Evolutionary conservation across 2,329 filamentous ascomycete species (phyloP).

Genomic region (Fusarium goolgardi): DNA sequence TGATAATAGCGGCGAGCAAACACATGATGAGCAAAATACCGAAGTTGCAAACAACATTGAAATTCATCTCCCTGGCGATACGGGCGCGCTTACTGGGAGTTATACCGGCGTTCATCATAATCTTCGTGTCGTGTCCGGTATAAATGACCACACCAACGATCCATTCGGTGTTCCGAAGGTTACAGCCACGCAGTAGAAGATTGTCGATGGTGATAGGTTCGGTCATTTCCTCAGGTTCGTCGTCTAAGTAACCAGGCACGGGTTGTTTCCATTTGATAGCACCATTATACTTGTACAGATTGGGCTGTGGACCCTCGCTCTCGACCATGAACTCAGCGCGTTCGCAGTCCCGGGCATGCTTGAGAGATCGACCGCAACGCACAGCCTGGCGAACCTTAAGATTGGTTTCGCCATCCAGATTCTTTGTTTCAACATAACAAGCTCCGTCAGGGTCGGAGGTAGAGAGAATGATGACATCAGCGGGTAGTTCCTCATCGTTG

Average conservation of each 20-base stretch:
- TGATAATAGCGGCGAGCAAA: conserved; percentile 83
- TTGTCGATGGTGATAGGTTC: conserved; percentile 97
- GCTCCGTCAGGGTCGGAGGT: conserved; percentile 94
- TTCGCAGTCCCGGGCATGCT: conserved; percentile 93
- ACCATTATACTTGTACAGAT: conserved; percentile 94
- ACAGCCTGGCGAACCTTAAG: conserved; percentile 93
- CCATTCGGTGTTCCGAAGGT: conserved; percentile 96
- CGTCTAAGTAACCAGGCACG: conserved; percentile 70
- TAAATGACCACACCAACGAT: conserved; percentile 91
- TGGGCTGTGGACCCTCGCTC: conserved; percentile 90
- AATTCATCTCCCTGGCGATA: conserved; percentile 93
- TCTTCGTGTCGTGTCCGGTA: conserved; percentile 96
- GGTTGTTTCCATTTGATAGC: conserved; percentile 87
- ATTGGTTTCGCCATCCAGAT: conserved; percentile 97
- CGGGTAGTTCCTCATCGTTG: conserved; percentile 94
- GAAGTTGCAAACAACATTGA: conserved; percentile 98
- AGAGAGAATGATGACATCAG: conserved; percentile 90
- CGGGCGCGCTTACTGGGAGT: conserved; percentile 94
- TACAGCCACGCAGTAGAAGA: conserved; percentile 90
- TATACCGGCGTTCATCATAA: conserved; percentile 97
- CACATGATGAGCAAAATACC: conserved; percentile 90
- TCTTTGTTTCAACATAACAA: conserved; percentile 98
- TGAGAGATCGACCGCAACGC: conserved; percentile 83
- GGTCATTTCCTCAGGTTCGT: conserved; percentile 79
- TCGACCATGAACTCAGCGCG: conserved; percentile 87